These are phyloP conservation scores for Xylaria curta DNA, from an alignment of 495 filamentous ascomycete genomes.

Conservation along the genomic window DNA sequence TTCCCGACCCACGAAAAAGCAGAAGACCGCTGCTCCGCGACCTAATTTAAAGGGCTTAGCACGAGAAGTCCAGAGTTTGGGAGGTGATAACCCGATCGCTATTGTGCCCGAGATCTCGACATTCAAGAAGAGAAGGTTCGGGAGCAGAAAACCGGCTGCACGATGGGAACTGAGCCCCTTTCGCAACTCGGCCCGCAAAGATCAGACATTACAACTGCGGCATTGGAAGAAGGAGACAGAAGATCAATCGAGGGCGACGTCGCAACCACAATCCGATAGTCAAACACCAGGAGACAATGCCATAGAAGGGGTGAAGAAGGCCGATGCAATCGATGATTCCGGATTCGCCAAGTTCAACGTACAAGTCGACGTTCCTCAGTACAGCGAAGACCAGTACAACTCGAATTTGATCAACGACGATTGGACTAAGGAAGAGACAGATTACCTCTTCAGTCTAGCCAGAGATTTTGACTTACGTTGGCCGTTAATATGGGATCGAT, in stretches of 20 bases:
- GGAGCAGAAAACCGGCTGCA: constrained; percentile 67
- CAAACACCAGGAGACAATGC: constrained; percentile 28
- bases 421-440: constrained; percentile 92
- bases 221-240: constrained; percentile 69
- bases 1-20: constrained; percentile 73
- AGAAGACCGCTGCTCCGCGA: constrained; percentile 72
- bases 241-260: constrained; percentile 32
- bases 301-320: constrained; percentile 24
- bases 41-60: constrained; percentile 66
- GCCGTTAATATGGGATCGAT: constrained; percentile 91
- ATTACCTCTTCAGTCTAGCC: constrained; percentile 79
- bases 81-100: constrained; percentile 55
- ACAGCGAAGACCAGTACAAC: constrained; percentile 86
- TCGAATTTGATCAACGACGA: constrained; percentile 71
- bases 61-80: constrained; percentile 66
- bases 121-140: constrained; percentile 56
- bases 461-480: constrained; percentile 84
- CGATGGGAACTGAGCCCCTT: constrained; percentile 59
- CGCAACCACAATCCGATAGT: constrained; percentile 27
- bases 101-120: constrained; percentile 53
- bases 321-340: constrained; percentile 54
- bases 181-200: constrained; percentile 61
- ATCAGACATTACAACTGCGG: constrained; percentile 61
- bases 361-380: constrained; percentile 72
- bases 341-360: constrained; percentile 83